Percentiles rank a stretch among this genome's conserved stretches.
phyloP scores from a whole-genome alignment of 2,329 filamentous ascomycete genomes.

The Ambrosiella xylebori region DNA sequence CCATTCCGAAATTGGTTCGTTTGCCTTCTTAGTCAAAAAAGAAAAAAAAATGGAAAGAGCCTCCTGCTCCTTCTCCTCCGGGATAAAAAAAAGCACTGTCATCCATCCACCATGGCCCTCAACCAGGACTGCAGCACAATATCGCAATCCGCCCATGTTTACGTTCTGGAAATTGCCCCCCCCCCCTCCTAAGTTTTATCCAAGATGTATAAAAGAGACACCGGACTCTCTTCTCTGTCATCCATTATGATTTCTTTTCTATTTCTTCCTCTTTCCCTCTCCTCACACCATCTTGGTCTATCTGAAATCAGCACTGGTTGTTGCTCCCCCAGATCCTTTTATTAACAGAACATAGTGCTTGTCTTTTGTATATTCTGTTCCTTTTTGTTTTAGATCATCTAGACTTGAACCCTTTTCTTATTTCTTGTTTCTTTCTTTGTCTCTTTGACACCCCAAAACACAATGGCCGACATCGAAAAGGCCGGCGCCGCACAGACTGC shows the following conservation, averaged over 20 bases:
- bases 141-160: too few species aligned
- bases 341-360: not conserved
- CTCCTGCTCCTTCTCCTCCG: too few species aligned
- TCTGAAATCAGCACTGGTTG: not conserved
- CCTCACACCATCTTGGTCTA: not conserved
- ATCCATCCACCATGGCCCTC: too few species aligned
- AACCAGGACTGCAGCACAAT: too few species aligned
- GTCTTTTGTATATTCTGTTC: not conserved
- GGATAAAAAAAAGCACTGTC: too few species aligned
- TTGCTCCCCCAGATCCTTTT: not conserved
- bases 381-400: not conserved
- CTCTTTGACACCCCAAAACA: not conserved
- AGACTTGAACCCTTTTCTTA: not conserved
- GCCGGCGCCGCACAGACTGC: not conserved
- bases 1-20: too few species aligned
- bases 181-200: too few species aligned
- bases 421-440: not conserved
- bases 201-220: too few species aligned
- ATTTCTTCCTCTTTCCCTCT: not conserved
- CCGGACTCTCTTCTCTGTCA: not conserved
- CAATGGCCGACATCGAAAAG: slow-evolving; percentile 6
- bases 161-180: too few species aligned
- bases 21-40: too few species aligned
- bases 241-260: not conserved
- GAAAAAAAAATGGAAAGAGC: too few species aligned